These are phyloP conservation scores for Cercospora brassicicola DNA, from an alignment of 2,329 filamentous ascomycete species.

Conservation along the genomic window DNA sequence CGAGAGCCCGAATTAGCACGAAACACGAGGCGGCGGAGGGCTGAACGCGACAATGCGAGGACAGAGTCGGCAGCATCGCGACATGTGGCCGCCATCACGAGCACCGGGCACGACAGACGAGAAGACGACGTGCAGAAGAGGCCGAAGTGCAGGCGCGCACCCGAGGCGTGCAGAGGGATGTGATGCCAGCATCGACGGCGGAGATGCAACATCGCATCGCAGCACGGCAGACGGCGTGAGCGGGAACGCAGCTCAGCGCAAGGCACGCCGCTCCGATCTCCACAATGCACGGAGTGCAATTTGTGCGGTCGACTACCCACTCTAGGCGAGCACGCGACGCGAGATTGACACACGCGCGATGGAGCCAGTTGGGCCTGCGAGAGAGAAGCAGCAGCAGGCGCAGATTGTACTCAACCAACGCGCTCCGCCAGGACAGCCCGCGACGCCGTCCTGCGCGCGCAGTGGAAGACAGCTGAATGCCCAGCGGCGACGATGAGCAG, in stretches of 20 bases:
- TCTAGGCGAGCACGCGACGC: constrained; percentile 4
- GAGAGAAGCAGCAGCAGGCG: background rate
- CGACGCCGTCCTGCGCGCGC: background rate
- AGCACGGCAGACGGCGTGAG: background rate
- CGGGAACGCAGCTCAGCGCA: background rate
- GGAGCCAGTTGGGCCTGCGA: background rate
- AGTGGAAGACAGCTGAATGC: background rate
- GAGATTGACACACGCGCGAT: background rate
- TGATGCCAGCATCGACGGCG: background rate
- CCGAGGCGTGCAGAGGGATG: background rate
- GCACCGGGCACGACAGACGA: background rate
- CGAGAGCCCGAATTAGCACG: background rate
- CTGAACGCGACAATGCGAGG: background rate
- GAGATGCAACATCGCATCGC: background rate
- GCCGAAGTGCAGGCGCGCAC: background rate
- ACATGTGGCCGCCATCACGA: background rate
- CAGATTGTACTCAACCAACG: background rate
- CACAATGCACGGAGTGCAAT: constrained; percentile 2
- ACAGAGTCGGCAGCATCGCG: background rate
- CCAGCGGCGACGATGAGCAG: background rate
- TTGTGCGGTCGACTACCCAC: background rate
- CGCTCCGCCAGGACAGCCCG: background rate
- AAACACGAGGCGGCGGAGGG: background rate
- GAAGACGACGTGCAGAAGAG: background rate
- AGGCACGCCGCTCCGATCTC: constrained; percentile 1